Base-by-base conservation (phyloP, 345 rosid species). In the Salix purpurea region DNA sequence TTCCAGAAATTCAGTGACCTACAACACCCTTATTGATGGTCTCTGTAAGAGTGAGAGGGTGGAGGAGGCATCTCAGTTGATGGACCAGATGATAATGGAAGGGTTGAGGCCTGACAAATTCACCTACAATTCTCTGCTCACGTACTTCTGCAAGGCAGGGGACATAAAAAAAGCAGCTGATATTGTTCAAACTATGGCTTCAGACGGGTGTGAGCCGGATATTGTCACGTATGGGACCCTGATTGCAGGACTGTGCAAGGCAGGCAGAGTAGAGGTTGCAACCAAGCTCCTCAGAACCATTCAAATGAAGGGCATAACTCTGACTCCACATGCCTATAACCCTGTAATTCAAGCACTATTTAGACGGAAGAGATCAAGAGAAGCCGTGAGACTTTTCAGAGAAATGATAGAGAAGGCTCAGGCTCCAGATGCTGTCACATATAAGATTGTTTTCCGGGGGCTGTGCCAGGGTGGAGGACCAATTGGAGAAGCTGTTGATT, bases 21-120 rank as follows among this genome's bases (percentile, higher is more conserved):
- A 89, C 82, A 95, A 91, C 81, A 84, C 98, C 65, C 97, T 95
- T 69, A 91, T 95, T 2, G 97, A 96, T 60, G 98, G 96, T 71
- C 89, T 93, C 46, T 91, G 90, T 85, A 91, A 90, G 82, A 83
- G 76, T 71, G 84, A 84, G 71, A 88, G 97, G 82, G 91, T 92
- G 50, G 90, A 91, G 69, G 97, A 91, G 37, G 97, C 97, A 4
- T 88, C 92, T 65, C 90, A 88, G 77, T 88, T 95, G 58, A 95
- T 95, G 92, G 96, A 90, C 82, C 99, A 89, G 82, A 93, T 95
- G 97, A 80, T 91, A 79, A 91, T 91, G 96, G 97, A 91, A 74
- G 97, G 96, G 54, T 82, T 89, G 76, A 88, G 90, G 72, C 96
- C 94, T 34, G 96, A 91, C 82, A 95, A 93, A 72, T 90, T 89